Conservation (phyloP, 805 yeast genomes). For the Blastobotrys chiropterorum region DNA sequence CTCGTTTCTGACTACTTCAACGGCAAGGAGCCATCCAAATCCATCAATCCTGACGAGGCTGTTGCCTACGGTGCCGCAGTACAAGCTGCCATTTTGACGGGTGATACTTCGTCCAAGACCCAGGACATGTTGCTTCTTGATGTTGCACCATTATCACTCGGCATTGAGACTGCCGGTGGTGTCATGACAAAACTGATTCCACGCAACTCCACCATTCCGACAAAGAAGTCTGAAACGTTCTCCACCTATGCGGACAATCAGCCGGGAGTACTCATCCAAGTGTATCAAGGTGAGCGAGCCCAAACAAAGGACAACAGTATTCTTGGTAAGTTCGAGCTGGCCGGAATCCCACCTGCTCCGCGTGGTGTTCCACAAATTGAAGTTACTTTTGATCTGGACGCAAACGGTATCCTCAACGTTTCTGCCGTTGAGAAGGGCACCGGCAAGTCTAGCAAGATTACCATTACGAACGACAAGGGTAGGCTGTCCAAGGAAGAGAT, state of each 20-base stretch:
- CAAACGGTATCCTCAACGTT: conserved; percentile 95
- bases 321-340: conserved; percentile 92
- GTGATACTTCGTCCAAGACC: conserved; percentile 93
- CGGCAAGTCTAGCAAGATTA: conserved; percentile 94
- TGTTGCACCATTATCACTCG: conserved; percentile 95
- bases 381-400: conserved; percentile 95
- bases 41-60: conserved; percentile 98
- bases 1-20: conserved; percentile 93
- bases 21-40: conserved; percentile 95
- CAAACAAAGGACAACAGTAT: conserved; percentile 92
- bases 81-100: conserved; percentile 94
- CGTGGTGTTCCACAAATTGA: conserved; percentile 98
- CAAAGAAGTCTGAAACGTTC: conserved; percentile 95
- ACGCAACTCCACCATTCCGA: conserved; percentile 96
- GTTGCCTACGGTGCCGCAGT: conserved; percentile 99
- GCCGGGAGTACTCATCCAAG: conserved; percentile 97
- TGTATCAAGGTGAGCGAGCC: conserved; percentile 97
- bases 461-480: conserved; percentile 98
- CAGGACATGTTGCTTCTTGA: conserved; percentile 91
- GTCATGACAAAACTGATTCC: conserved; percentile 97
- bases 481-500: conserved; percentile 96
- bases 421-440: conserved; percentile 97
- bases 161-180: conserved; percentile 99
- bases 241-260: conserved; percentile 97
- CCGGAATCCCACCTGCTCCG: conserved; percentile 98